Percentiles rank a stretch among this genome's conserved stretches.
Evolutionary conservation across 2,329 filamentous ascomycete genomes (phyloP).

Genomic region (Aspergillus arachidicola): DNA sequence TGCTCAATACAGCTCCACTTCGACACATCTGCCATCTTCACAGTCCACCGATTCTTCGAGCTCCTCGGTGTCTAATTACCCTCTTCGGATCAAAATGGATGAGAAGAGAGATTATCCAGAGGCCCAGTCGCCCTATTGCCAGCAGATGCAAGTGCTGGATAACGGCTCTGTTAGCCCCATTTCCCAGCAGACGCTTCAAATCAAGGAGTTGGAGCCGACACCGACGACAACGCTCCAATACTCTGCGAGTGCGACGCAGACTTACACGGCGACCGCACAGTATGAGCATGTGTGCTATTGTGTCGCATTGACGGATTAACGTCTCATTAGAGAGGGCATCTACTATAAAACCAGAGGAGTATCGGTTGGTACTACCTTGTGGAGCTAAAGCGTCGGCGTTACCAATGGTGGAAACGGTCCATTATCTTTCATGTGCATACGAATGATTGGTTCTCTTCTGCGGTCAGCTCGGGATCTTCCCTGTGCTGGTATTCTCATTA

Average conservation of each 20-base stretch:
- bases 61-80: conserved; percentile 40
- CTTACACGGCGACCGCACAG: conserved; percentile 39
- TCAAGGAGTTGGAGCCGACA: conserved; percentile 40
- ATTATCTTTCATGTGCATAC: conserved; percentile 27
- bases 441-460: conserved; percentile 21
- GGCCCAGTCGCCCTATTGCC: conserved; percentile 59
- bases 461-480: conserved; percentile 16
- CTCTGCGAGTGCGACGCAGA: conserved; percentile 29
- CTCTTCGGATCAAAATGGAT: conserved; percentile 66
- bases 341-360: conserved; percentile 11
- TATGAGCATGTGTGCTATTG: conserved; percentile 41
- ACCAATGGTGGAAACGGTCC: conserved; percentile 12
- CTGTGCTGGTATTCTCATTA: conserved; percentile 16
- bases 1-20: conserved; percentile 22
- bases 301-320: conserved; percentile 37
- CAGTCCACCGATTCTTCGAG: conserved; percentile 12
- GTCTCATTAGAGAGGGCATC: conserved; percentile 11
- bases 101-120: conserved; percentile 58
- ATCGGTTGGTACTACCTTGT: not conserved
- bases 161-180: conserved; percentile 47
- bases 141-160: conserved; percentile 63
- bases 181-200: conserved; percentile 30
- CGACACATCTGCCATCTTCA: conserved; percentile 10
- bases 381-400: conserved; percentile 24
- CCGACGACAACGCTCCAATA: conserved; percentile 37